phyloP scores from a whole-genome alignment of 2,329 filamentous ascomycete genomes.

The Diaporthe citriasiana region DNA sequence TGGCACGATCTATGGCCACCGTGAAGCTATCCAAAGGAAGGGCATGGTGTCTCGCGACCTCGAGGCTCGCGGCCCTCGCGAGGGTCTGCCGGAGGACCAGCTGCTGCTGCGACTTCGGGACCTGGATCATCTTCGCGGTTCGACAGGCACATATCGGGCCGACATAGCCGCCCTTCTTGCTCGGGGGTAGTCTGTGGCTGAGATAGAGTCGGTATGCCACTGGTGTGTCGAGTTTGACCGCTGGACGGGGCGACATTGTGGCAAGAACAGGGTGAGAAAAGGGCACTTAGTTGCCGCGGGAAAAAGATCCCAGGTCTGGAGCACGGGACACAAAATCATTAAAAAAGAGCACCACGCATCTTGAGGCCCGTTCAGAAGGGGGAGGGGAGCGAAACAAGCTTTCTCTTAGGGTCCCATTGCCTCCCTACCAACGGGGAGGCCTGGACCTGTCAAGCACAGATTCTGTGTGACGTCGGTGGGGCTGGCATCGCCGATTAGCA shows the following conservation, averaged over 20 bases:
- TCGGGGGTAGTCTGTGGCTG: slow-evolving; percentile 22
- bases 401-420: slow-evolving; percentile 1
- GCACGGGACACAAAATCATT: slow-evolving; percentile 22
- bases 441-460: slow-evolving; percentile 2
- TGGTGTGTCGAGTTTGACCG: slow-evolving; percentile 14
- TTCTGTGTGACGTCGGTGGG: background rate
- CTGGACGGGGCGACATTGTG: slow-evolving; percentile 22
- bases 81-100: slow-evolving; percentile 13
- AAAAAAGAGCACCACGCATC: slow-evolving; percentile 23
- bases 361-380: background rate
- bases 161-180: slow-evolving; percentile 10
- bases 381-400: slow-evolving; percentile 10
- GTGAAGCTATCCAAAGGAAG: slow-evolving; percentile 13
- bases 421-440: background rate
- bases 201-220: slow-evolving; percentile 18
- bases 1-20: slow-evolving; percentile 6
- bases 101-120: slow-evolving; percentile 5
- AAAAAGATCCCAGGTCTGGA: background rate
- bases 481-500: slow-evolving; percentile 3
- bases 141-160: slow-evolving; percentile 23
- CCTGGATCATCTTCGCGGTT: background rate
- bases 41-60: slow-evolving; percentile 1
- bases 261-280: background rate
- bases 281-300: slow-evolving; percentile 16
- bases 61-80: slow-evolving; percentile 14